Percentiles rank a stretch among this genome's conserved stretches.
phyloP scores from a whole-genome alignment of 2,329 filamentous ascomycete species.

The Venturia carpophila region DNA sequence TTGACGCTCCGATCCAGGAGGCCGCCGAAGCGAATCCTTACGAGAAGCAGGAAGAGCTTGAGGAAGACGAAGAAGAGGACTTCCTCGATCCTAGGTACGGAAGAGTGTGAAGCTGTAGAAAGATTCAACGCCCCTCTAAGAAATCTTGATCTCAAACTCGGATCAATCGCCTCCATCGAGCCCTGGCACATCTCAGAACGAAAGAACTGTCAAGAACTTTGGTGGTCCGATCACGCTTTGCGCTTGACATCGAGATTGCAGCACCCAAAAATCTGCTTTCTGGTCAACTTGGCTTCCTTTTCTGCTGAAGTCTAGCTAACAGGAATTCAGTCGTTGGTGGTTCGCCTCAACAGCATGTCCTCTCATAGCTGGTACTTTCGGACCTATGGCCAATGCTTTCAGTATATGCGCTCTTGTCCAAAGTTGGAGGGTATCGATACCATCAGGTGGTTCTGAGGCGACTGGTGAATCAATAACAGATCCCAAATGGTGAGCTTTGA shows the following conservation, averaged over 20 bases:
- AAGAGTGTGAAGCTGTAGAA: background rate
- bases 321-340: constrained; percentile 46
- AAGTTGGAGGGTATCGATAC: constrained; percentile 48
- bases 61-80: constrained; percentile 35
- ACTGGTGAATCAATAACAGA: constrained; percentile 43
- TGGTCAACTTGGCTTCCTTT: background rate
- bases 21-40: constrained; percentile 36
- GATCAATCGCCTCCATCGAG: too few species aligned
- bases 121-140: background rate
- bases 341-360: constrained; percentile 53
- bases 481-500: constrained; percentile 42
- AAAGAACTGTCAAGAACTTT: too few species aligned
- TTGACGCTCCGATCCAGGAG: constrained; percentile 42
- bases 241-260: too few species aligned
- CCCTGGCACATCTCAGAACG: too few species aligned
- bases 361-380: constrained; percentile 48
- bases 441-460: constrained; percentile 37
- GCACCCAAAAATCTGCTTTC: background rate
- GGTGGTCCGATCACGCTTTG: too few species aligned
- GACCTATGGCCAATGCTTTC: constrained; percentile 48
- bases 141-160: background rate
- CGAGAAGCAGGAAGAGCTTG: constrained; percentile 29
- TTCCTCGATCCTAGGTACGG: constrained; percentile 38
- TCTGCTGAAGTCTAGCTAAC: background rate
- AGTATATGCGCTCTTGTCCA: constrained; percentile 49